Conservation (phyloP, 768 basidiomycete species). For the Hortiboletus flavorubellus region DNA sequence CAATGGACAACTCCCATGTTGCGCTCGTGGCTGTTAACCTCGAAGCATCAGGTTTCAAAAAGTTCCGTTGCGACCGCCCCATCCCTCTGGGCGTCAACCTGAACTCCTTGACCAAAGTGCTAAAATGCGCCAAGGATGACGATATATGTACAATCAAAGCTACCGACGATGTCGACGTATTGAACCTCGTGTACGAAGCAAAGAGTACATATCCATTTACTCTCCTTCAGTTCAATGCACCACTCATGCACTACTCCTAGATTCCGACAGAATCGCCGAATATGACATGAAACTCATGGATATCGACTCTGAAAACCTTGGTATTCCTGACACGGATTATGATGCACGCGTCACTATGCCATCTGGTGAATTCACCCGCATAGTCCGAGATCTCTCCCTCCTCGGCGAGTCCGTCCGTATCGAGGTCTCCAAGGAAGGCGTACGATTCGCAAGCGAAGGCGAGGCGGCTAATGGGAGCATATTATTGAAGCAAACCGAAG, state of each 20-base stretch:
- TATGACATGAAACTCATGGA: slow-evolving; percentile 99
- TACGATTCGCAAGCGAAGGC: slow-evolving; percentile 88
- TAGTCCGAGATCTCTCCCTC: slow-evolving; percentile 86
- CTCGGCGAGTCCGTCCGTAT: slow-evolving; percentile 95
- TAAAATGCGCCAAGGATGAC: slow-evolving; percentile 97
- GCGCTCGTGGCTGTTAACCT: slow-evolving; percentile 91
- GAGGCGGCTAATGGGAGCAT: slow-evolving; percentile 92
- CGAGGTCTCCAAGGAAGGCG: slow-evolving; percentile 94
- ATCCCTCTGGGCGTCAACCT: slow-evolving; percentile 91
- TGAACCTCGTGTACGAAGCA: slow-evolving; percentile 88
- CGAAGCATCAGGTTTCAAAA: slow-evolving; percentile 72
- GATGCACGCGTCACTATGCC: slow-evolving; percentile 90
- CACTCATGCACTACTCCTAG: slow-evolving; percentile 36
- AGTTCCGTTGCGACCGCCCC: slow-evolving; percentile 92
- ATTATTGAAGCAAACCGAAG: slow-evolving; percentile 72
- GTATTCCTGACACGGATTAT: slow-evolving; percentile 97
- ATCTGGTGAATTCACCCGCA: slow-evolving; percentile 82
- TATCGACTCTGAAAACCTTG: slow-evolving; percentile 92
- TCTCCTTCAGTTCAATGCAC: not conserved
- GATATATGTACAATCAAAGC: slow-evolving; percentile 91
- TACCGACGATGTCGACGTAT: slow-evolving; percentile 81
- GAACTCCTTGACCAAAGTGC: slow-evolving; percentile 84
- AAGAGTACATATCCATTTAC: slow-evolving; percentile 54
- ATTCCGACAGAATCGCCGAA: slow-evolving; percentile 89
- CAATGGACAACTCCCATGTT: slow-evolving; percentile 99